These are phyloP conservation scores for Phytophthora multivora DNA, from an alignment of 352 stramenopile genomes.

Conservation along the genomic window DNA sequence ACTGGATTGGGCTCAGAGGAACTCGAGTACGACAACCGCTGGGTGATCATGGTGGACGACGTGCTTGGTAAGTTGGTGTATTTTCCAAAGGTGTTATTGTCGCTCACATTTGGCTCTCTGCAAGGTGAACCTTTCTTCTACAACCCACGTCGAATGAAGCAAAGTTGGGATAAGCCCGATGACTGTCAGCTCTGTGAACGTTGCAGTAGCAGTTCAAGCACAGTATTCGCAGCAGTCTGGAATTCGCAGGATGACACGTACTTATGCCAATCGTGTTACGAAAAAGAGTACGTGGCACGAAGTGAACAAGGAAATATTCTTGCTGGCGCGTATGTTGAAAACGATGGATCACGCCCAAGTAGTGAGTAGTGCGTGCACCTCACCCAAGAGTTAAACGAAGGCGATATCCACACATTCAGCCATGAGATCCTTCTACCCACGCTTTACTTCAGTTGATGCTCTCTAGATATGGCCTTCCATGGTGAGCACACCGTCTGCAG, in stretches of 20 bases:
- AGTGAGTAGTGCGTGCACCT: constrained; percentile 7
- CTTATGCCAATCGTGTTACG: constrained; percentile 51
- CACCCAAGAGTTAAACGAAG: background rate
- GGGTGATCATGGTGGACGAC: constrained; percentile 58
- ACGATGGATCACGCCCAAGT: constrained; percentile 56
- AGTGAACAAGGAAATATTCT: constrained; percentile 14
- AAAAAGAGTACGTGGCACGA: constrained; percentile 29
- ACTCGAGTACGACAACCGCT: constrained; percentile 60
- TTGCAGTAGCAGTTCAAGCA: constrained; percentile 24
- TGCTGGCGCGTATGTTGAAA: constrained; percentile 41
- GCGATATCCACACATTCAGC: too few species aligned
- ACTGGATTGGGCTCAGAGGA: constrained; percentile 59
- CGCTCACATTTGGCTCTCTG: constrained; percentile 18
- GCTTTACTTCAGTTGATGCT: background rate
- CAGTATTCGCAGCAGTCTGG: constrained; percentile 60
- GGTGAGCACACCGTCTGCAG: constrained; percentile 40
- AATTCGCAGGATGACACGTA: constrained; percentile 49
- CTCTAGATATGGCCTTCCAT: constrained; percentile 73
- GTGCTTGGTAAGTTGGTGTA: constrained; percentile 38
- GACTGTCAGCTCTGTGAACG: constrained; percentile 53
- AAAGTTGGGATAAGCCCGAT: constrained; percentile 60
- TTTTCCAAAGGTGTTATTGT: constrained; percentile 4
- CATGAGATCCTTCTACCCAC: too few species aligned
- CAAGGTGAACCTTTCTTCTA: constrained; percentile 73
- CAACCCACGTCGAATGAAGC: constrained; percentile 55